A percentile compares a stretch with the other conserved stretches of the same genome.
Evolutionary conservation across 1,284 basidiomycete genomes (phyloP).

Genomic region (Heterobasidion parviporum): DNA sequence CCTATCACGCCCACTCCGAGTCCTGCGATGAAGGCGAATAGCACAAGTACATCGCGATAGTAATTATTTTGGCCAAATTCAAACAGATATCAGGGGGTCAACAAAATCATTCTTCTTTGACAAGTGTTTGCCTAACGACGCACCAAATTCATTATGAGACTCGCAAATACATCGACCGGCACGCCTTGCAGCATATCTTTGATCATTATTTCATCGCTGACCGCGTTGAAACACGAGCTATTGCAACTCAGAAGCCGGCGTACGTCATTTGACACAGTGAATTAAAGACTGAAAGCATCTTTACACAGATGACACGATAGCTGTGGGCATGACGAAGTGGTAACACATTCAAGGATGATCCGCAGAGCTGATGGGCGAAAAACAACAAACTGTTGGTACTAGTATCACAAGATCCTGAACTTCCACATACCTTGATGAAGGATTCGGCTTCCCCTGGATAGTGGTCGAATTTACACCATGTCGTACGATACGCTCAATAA

Average conservation of each 20-base stretch:
- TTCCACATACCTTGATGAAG: too few species aligned
- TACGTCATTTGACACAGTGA: constrained; percentile 81
- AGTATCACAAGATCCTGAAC: constrained; percentile 37
- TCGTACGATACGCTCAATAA: constrained; percentile 83
- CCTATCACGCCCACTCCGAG: constrained; percentile 63
- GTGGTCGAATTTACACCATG: constrained; percentile 67
- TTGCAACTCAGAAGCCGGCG: constrained; percentile 80
- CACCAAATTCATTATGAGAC: constrained; percentile 76
- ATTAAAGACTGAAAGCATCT: constrained; percentile 11
- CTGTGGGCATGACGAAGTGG: constrained; percentile 82
- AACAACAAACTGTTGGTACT: too few species aligned
- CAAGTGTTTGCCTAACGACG: constrained; percentile 17
- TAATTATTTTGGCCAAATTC: constrained; percentile 74
- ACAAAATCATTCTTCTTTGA: not conserved
- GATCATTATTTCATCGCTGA: constrained; percentile 79
- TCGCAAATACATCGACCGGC: constrained; percentile 69
- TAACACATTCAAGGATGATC: constrained; percentile 61
- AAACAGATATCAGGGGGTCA: constrained; percentile 46
- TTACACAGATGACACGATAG: constrained; percentile 74
- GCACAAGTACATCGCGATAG: constrained; percentile 77
- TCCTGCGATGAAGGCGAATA: constrained; percentile 78
- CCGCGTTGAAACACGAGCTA: constrained; percentile 84
- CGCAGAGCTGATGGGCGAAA: too few species aligned
- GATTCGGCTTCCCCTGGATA: constrained; percentile 29
- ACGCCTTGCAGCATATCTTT: constrained; percentile 75